Conservation (phyloP, 2,329 filamentous ascomycete genomes). For the Neofusicoccum kwambonambiense region DNA sequence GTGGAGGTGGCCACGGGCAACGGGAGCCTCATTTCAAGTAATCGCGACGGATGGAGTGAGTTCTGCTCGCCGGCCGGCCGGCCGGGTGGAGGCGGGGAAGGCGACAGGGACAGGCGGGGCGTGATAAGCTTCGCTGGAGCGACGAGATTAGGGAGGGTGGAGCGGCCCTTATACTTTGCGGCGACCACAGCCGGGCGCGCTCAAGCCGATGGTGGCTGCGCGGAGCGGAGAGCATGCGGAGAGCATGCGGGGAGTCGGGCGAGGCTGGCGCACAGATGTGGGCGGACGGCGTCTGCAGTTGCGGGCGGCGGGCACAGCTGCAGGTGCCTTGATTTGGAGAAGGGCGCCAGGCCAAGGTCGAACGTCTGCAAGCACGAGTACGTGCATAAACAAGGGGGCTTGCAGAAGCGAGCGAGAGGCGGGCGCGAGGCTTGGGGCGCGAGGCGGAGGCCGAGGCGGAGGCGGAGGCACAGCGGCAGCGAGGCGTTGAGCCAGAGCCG, state of each 20-base stretch:
- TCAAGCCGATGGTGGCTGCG: too few species aligned
- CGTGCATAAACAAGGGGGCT: conserved; percentile 5
- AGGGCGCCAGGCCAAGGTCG: not conserved
- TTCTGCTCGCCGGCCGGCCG: not conserved
- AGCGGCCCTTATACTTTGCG: not conserved
- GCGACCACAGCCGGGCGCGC: not conserved
- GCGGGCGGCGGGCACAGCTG: not conserved
- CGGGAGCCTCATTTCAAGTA: not conserved
- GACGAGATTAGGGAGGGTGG: not conserved
- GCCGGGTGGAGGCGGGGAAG: not conserved
- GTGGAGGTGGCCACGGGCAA: not conserved
- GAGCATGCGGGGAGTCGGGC: not conserved
- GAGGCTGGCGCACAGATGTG: not conserved
- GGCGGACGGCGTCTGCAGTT: not conserved
- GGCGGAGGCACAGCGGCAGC: not conserved
- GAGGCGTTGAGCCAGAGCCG: not conserved
- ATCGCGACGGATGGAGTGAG: too few species aligned
- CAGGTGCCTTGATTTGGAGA: not conserved
- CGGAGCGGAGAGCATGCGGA: too few species aligned
- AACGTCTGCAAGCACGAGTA: conserved; percentile 7
- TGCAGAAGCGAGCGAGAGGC: conserved; percentile 4
- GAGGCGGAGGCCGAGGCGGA: not conserved
- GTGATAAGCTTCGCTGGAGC: not conserved
- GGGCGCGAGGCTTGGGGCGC: not conserved
- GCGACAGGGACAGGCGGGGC: not conserved